Percentiles rank a stretch among this genome's conserved stretches.
phyloP scores from a whole-genome alignment of 2,329 filamentous ascomycete species.

The Exophiala mesophila region DNA sequence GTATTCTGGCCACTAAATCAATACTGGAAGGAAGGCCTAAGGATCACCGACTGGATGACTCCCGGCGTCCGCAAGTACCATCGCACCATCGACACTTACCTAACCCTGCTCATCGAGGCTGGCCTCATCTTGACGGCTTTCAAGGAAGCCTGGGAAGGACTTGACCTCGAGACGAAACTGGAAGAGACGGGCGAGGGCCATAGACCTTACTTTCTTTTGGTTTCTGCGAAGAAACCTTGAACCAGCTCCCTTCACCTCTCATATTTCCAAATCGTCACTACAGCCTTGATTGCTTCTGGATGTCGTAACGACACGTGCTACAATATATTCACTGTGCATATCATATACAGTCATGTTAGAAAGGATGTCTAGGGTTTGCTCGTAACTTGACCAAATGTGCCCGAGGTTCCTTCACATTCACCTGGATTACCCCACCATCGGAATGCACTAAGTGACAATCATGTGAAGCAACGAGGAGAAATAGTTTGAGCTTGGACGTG shows the following conservation, averaged over 20 bases:
- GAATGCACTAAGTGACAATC: too few relatives aligned
- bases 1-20: constrained; percentile 41
- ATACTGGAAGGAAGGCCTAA: constrained; percentile 41
- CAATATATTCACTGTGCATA: too few relatives aligned
- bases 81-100: constrained; percentile 41
- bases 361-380: too few relatives aligned
- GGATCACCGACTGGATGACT: constrained; percentile 41
- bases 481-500: too few relatives aligned
- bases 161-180: constrained; percentile 32
- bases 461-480: too few relatives aligned
- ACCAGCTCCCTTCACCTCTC: not conserved
- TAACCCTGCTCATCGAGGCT: constrained; percentile 34
- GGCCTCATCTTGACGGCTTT: constrained; percentile 39
- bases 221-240: constrained; percentile 21
- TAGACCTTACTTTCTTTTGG: constrained; percentile 36
- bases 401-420: too few relatives aligned
- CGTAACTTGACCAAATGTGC: too few relatives aligned
- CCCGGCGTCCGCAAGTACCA: constrained; percentile 45
- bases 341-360: too few relatives aligned
- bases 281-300: too few relatives aligned
- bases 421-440: too few relatives aligned
- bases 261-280: too few relatives aligned
- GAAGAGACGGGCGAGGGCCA: constrained; percentile 27
- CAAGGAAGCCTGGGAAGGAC: constrained; percentile 35
- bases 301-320: too few relatives aligned